Conservation (phyloP, 106 monocot genomes). For the Dioscorea alata region DNA sequence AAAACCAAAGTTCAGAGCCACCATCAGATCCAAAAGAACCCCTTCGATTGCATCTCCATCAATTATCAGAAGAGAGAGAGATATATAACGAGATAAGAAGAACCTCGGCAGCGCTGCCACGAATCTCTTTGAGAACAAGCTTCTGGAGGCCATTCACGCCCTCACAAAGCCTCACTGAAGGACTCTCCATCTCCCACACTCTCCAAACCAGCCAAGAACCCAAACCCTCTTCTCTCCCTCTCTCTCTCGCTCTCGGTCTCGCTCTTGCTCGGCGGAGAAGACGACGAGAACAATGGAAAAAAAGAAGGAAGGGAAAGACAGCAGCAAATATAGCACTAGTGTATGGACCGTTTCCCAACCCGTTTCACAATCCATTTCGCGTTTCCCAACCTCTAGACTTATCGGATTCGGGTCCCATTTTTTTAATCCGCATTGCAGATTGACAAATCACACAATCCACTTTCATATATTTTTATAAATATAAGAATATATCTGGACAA, state of each 20-base stretch:
- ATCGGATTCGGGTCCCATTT: no score
- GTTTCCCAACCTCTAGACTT: no score
- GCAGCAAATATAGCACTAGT: not conserved
- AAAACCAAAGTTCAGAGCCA: not conserved
- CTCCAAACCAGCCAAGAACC: slow-evolving; percentile 31
- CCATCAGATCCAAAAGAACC: not conserved
- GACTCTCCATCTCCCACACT: slow-evolving; percentile 29
- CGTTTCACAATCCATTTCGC: no score
- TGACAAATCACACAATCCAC: no score
- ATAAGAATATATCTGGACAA: no score
- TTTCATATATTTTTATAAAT: no score
- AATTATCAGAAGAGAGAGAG: not conserved
- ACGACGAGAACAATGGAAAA: not conserved
- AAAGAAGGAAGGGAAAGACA: not conserved
- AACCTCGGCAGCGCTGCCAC: slow-evolving; percentile 51
- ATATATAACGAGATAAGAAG: not conserved
- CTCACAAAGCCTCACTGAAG: slow-evolving; percentile 37
- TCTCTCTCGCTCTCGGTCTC: slow-evolving; percentile 11
- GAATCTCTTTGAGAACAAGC: slow-evolving; percentile 33
- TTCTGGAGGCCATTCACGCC: slow-evolving; percentile 52
- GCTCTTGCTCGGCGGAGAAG: not conserved
- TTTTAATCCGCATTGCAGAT: no score
- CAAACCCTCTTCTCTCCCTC: slow-evolving; percentile 19
- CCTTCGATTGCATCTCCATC: not conserved
- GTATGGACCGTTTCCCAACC: no score